A percentile compares a stretch with the other conserved stretches of the same genome.
These are phyloP conservation scores for Butyriboletus loyo DNA, from an alignment of 768 basidiomycete species.

Conservation along the genomic window DNA sequence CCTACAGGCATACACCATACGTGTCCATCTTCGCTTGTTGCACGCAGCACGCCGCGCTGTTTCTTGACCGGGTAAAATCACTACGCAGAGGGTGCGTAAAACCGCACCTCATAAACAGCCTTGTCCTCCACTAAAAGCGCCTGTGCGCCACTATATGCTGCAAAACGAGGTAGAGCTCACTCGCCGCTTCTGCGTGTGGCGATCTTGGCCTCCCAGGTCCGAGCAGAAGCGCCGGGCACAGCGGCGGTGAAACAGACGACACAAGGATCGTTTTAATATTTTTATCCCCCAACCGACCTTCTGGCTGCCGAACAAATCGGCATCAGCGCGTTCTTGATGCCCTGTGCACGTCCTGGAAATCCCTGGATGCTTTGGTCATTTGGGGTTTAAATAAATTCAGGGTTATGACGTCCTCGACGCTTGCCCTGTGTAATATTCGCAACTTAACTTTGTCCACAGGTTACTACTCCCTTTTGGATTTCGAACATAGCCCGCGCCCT, in stretches of 20 bases:
- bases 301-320: conserved; percentile 12
- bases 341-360: conserved; percentile 1
- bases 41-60: conserved; percentile 14
- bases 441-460: conserved; percentile 28
- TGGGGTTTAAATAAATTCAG: conserved; percentile 17
- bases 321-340: conserved; percentile 2
- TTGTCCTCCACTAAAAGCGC: conserved; percentile 7
- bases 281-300: not conserved
- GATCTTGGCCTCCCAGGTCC: conserved; percentile 5
- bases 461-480: not conserved
- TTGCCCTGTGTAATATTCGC: not conserved
- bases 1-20: conserved; percentile 13
- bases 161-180: conserved; percentile 1
- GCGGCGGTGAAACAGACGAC: conserved; percentile 5
- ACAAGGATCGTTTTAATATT: conserved; percentile 5
- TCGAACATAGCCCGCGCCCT: conserved; percentile 11
- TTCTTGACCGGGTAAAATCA: conserved; percentile 6
- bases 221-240: conserved; percentile 7
- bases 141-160: conserved; percentile 8
- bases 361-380: conserved; percentile 6
- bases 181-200: conserved; percentile 12
- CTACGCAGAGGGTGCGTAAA: conserved; percentile 14
- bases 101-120: conserved; percentile 2
- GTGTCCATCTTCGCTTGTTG: conserved; percentile 17
- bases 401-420: conserved; percentile 26